Evolutionary conservation across 306 rosid species (phyloP), one percentile per base, ranked within the genome.

Genomic region (Acmispon strigosus): DNA sequence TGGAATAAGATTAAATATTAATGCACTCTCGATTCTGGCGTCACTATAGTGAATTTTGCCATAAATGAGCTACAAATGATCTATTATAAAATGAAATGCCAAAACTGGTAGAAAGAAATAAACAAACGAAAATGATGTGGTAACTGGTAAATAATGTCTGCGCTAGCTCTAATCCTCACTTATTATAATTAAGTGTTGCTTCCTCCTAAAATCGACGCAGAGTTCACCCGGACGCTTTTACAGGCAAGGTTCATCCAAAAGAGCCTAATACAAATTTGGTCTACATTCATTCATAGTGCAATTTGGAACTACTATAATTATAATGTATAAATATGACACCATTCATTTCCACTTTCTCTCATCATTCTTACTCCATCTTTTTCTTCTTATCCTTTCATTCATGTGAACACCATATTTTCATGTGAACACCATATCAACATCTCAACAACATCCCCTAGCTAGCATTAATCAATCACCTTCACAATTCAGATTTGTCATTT

Each of bases 341-440:
- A 70, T 64, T 14, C 43, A 22, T 27, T 27, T 27, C 32, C 32
- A 27, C 2, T 27, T 27, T 4, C 32, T 27, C 32, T 69, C 66
- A 63, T 13, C 37, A 32, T 32, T 11, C 27, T 62, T 20, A 39
- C 27, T 64, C 66, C 77, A 82, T 68, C 44, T 34, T 34, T 45
- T 14, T 13, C 27, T 66, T 27, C 32, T 27, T 4, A 27, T 27
- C 32, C 2, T 1, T 27, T 27, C 4, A 27, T 74, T 13, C 19
- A 63, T 77, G 83, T 47, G 3, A 29, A 77, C n/a, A n/a, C n/a
- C n/a, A n/a, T n/a, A n/a, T n/a, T n/a, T 74, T 13, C 19, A 63
- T 77, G 83, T 47, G 3, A 27, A 27, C 89, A 87, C 72, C 69
- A 39, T 87, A n/a, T 70, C 86, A 44, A 73, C 86, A 80, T 84